These are phyloP conservation scores for Mortierella sp. DNA, from an alignment of 371 early-diverging fungal genomes.

Conservation along the genomic window DNA sequence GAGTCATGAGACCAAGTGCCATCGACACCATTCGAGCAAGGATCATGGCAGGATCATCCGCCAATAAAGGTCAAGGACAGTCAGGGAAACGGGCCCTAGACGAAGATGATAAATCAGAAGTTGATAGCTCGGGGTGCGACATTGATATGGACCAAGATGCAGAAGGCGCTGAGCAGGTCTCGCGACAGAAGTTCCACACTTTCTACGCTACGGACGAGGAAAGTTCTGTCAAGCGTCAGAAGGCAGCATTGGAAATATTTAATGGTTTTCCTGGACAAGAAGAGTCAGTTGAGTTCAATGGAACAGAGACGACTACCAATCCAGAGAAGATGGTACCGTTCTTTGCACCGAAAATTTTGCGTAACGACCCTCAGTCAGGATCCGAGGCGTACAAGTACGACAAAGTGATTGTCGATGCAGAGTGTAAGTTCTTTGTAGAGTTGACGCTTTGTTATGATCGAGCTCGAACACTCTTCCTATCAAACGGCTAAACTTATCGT, in stretches of 20 bases:
- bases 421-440: slow-evolving; percentile 70
- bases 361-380: slow-evolving; percentile 65
- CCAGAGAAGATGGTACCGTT: slow-evolving; percentile 69
- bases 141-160: not conserved
- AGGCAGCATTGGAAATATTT: slow-evolving; percentile 5
- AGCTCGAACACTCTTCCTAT: no score
- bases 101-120: slow-evolving; percentile 10
- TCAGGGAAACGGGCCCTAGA: slow-evolving; percentile 11
- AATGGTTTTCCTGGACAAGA: not conserved
- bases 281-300: slow-evolving; percentile 3
- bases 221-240: slow-evolving; percentile 26
- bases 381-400: slow-evolving; percentile 73
- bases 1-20: slow-evolving; percentile 74
- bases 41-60: slow-evolving; percentile 22
- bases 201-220: slow-evolving; percentile 15
- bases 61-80: not conserved
- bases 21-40: slow-evolving; percentile 58
- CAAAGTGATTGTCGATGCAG: slow-evolving; percentile 93
- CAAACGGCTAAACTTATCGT: not conserved
- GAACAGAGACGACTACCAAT: slow-evolving; percentile 15
- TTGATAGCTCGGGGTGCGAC: not conserved
- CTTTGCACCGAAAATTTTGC: slow-evolving; percentile 79
- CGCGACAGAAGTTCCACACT: slow-evolving; percentile 14
- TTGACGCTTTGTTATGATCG: not conserved
- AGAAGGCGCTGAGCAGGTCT: slow-evolving; percentile 3